Conservation (phyloP, 768 basidiomycete species). For the Chalciporus pseudorubinellus region DNA sequence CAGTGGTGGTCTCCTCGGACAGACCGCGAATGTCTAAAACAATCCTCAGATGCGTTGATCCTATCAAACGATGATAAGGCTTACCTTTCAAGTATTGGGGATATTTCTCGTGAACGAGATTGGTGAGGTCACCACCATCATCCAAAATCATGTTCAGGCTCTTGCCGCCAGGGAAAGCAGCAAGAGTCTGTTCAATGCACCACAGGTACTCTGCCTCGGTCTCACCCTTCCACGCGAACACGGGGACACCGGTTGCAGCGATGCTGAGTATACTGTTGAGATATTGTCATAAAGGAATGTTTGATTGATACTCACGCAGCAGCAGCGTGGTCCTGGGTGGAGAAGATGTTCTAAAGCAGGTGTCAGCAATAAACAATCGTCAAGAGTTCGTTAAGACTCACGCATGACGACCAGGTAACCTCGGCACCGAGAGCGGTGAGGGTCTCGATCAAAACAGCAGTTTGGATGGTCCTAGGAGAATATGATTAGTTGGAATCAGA, state of each 20-base stretch:
- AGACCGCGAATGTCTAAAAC: constrained; percentile 79
- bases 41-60: neutral
- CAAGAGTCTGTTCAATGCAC: constrained; percentile 96
- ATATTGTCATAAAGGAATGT: neutral
- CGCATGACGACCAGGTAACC: constrained; percentile 98
- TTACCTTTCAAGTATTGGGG: constrained; percentile 80
- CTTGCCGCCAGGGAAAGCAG: constrained; percentile 82
- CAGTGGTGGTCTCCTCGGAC: constrained; percentile 99
- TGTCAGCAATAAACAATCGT: neutral
- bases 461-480: constrained; percentile 89
- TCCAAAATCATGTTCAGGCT: constrained; percentile 98
- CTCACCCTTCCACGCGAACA: constrained; percentile 99
- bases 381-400: constrained; percentile 38
- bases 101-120: constrained; percentile 93
- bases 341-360: constrained; percentile 86
- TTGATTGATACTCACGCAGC: constrained; percentile 65
- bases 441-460: constrained; percentile 98
- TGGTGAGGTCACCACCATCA: constrained; percentile 97
- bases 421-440: constrained; percentile 93
- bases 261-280: constrained; percentile 50
- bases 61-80: constrained; percentile 8
- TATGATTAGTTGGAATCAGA: neutral
- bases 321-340: constrained; percentile 99
- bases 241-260: constrained; percentile 96
- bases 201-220: constrained; percentile 97